Evolutionary conservation across 495 filamentous ascomycete genomes (phyloP), one percentile per base, ranked within the genome.

Genomic region (Jackrogersella minutella): DNA sequence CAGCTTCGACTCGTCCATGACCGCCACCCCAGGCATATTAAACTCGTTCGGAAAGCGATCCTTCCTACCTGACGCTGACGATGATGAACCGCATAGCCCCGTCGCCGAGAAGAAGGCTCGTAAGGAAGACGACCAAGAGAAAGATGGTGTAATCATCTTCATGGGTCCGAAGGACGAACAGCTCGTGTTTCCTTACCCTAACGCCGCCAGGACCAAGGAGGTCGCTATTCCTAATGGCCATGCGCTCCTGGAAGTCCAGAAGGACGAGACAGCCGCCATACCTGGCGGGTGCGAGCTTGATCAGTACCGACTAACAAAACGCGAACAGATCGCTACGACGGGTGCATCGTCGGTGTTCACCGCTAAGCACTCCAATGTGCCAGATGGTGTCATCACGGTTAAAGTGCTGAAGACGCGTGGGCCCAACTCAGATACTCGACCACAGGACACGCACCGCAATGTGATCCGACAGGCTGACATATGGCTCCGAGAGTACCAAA

Each of bases 381-480:
- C 79, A 3, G 76, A 78, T 43, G 73, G 78, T 17, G 71, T 79
- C 39, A 80, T 83, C 41, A 81, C 80, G 0, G 80, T 80, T 53
- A 83, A 83, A 63, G 81, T 83, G 0, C 75, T 83, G 37, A 82
- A 81, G 68, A 83, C 81, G 0, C 68, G 73, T 11, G 63, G 70
- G 1, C 54, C 75, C n/a, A 73, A 71, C 19, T 57, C 64, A 6
- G 62, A 76, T 33, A 58, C 63, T 17, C 74, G 76, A 39, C 74
- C 76, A 8, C 76, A 74, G 19, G 73, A 76, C n/a, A 72, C 66
- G 9, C 78, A 79, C 40, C 71, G 75, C 53, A 78, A 80, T 36
- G 79, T 83, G 19, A 82, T 83, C 56, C 79, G 76, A 1, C 81
- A 83, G 55, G 80, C 81, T 16, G 79, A 83, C 44, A 74, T 81